A percentile compares a stretch with the other conserved stretches of the same genome.
Conservation (phyloP, 2,329 filamentous ascomycete species). For the Colletotrichum sublineola region DNA sequence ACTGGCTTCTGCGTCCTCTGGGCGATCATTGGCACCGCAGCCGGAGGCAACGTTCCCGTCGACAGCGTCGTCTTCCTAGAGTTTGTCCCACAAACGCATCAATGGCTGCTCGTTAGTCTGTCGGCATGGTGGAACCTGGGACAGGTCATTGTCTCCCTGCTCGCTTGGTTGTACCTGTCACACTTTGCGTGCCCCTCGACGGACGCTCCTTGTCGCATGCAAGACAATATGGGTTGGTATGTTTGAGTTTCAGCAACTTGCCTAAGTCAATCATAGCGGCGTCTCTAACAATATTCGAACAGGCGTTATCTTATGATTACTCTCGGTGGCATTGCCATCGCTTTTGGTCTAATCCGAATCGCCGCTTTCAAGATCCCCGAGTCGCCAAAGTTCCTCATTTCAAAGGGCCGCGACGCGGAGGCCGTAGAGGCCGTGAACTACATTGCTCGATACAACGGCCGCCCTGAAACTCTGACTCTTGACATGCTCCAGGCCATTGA, state of each 20-base stretch:
- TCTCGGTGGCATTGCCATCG: conserved; percentile 58
- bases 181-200: conserved; percentile 56
- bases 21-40: conserved; percentile 60
- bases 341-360: conserved; percentile 59
- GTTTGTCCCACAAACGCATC: conserved; percentile 61
- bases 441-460: conserved; percentile 57
- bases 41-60: conserved; percentile 64
- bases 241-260: not conserved
- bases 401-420: conserved; percentile 58
- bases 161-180: conserved; percentile 60
- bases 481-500: conserved; percentile 51
- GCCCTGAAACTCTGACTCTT: conserved; percentile 51
- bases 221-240: conserved; percentile 63
- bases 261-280: not conserved
- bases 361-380: conserved; percentile 62
- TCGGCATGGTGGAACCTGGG: conserved; percentile 66
- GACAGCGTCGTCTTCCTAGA: conserved; percentile 67
- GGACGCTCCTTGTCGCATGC: conserved; percentile 52
- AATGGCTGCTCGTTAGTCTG: conserved; percentile 62
- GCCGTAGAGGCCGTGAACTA: conserved; percentile 62
- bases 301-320: conserved; percentile 59
- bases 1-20: conserved; percentile 68
- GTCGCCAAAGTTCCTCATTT: conserved; percentile 62
- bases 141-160: conserved; percentile 60
- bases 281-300: conserved; percentile 32